phyloP scores from a whole-genome alignment of 2,329 filamentous ascomycete genomes.

The Esteya vermicola region DNA sequence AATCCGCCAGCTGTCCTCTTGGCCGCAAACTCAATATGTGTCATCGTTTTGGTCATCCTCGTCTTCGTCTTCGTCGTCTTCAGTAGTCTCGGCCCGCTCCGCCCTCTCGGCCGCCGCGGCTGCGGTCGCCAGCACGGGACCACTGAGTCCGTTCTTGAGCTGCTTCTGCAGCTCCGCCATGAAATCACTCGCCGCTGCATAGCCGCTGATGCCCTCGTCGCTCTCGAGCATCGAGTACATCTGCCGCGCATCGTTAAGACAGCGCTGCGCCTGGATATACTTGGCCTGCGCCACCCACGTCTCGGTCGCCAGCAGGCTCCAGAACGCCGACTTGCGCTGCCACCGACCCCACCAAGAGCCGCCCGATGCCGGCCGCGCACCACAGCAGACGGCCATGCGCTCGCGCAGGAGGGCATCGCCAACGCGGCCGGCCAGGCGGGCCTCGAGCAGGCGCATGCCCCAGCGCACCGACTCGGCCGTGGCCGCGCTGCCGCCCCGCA shows the following conservation, averaged over 20 bases:
- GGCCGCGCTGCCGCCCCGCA: conserved; percentile 64
- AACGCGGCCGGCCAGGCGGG: conserved; percentile 56
- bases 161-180: conserved; percentile 35
- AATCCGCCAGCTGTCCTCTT: too few relatives aligned
- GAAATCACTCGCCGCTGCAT: conserved; percentile 34
- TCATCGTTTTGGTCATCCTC: too few relatives aligned
- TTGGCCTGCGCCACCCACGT: conserved; percentile 70
- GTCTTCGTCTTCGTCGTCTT: too few relatives aligned
- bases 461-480: conserved; percentile 80
- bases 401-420: conserved; percentile 78
- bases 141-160: conserved; percentile 34
- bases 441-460: conserved; percentile 66
- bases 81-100: too few relatives aligned
- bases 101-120: too few relatives aligned
- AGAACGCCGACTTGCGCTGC: conserved; percentile 74
- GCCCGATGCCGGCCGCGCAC: conserved; percentile 47
- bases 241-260: conserved; percentile 53
- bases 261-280: conserved; percentile 62
- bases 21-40: too few relatives aligned
- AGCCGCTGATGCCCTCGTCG: conserved; percentile 36
- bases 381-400: conserved; percentile 72
- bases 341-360: conserved; percentile 52
- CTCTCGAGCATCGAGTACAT: conserved; percentile 37
- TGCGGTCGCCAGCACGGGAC: too few relatives aligned
- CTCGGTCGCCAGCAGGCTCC: conserved; percentile 72